Evolutionary conservation across 2,329 filamentous ascomycete species (phyloP).

Genomic region (Pestalotiopsis sp.): DNA sequence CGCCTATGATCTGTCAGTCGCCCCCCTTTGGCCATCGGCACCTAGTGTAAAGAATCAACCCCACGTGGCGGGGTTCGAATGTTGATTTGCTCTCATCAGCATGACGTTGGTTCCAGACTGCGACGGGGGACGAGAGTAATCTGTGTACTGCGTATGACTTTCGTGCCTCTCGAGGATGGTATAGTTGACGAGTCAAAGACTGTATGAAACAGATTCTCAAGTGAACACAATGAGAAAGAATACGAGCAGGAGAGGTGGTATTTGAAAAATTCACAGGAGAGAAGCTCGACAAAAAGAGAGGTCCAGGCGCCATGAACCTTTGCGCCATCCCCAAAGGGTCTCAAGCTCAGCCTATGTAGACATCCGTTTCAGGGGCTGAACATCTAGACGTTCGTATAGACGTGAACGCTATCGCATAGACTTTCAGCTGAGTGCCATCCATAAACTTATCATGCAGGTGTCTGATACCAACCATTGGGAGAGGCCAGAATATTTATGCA

Average conservation of each 20-base stretch:
- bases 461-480: not conserved
- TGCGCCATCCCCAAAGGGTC: not conserved
- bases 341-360: not conserved
- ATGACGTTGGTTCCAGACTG: not conserved
- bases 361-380: not conserved
- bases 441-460: not conserved
- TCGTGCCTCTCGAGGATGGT: not conserved
- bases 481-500: not conserved
- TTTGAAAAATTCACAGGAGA: not conserved
- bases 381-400: conserved; percentile 1
- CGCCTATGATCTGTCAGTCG: not conserved
- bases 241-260: not conserved
- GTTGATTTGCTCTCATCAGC: conserved; percentile 2
- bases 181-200: not conserved
- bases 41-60: not conserved
- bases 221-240: not conserved
- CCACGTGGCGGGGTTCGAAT: conserved; percentile 3
- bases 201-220: not conserved
- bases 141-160: not conserved
- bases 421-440: not conserved
- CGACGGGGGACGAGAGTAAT: not conserved
- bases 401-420: not conserved
- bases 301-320: not conserved
- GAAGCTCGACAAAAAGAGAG: not conserved
- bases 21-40: not conserved